Base-by-base conservation (phyloP, 495 filamentous ascomycete species). In the Hypoxylon trugodes region DNA sequence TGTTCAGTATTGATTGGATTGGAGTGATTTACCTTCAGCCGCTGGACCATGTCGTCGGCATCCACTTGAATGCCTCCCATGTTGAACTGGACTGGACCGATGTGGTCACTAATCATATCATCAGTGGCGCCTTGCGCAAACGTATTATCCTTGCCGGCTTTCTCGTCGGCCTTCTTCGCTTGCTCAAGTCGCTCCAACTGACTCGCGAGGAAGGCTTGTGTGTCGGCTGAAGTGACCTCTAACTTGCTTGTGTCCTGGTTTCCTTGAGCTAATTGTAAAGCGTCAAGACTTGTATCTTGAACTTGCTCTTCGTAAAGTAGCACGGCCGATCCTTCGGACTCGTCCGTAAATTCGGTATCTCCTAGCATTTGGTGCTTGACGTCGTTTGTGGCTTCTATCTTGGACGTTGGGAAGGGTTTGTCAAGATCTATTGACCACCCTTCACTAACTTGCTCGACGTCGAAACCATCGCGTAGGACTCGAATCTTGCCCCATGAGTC, bases 401-500 rank as follows among this genome's bases (percentile, higher is more conserved):
- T 66, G n/a, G 25, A 13, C 10, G 49, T 46, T 8, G 72, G 68
- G 73, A 79, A 72, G 49, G 78, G 61, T 38, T 86, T 82, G 57
- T 89, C 83, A 50, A 95, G 88, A 65, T 97, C 93, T 42, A 89
- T 82, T 13, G 86, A 86, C 93, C 93, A 97, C 13, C 87, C 90
- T 41, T 84, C 86, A 68, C 90, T 94, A 26, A 93, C 85, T 4
- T 83, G 84, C 77, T 98, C 95, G 38, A 96, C 90, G 60, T 97
- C 92, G 69, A 97, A 98, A 10, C 89, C 91, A 77, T 97, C 96
- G n/a, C 91, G 82, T 13, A 98, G 79, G 35, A 97, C 90, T 16
- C 93, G 84, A 57, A 99, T 97, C 75, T 98, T 99, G 22, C 91
- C 94, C 92, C 94, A 97, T 0, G 93, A 96, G 74, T 99, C 95